Conservation (phyloP, 2,329 filamentous ascomycete genomes). For the Colletotrichum destructivum region DNA sequence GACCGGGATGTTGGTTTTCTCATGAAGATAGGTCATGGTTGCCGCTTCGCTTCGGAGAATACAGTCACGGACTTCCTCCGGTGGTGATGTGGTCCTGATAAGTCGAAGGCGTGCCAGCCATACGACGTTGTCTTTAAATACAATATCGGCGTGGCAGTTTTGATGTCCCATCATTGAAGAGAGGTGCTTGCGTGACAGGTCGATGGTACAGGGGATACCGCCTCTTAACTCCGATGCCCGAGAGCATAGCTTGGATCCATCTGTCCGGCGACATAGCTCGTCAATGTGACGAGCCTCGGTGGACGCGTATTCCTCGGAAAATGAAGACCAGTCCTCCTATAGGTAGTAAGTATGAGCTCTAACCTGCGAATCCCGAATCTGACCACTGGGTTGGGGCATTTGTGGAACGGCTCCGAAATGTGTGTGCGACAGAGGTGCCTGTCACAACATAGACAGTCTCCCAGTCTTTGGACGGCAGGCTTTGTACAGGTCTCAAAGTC, state of each 20-base stretch:
- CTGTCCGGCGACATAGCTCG: constrained; percentile 40
- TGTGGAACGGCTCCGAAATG: constrained; percentile 31
- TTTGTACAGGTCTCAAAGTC: neutral
- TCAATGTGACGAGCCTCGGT: constrained; percentile 43
- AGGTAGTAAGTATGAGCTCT: neutral
- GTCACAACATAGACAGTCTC: constrained; percentile 47
- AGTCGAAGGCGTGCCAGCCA: constrained; percentile 49
- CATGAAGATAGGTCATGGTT: constrained; percentile 47
- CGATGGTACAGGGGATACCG: constrained; percentile 43
- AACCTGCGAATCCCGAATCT: no score
- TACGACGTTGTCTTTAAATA: constrained; percentile 46
- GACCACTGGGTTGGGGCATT: constrained; percentile 37
- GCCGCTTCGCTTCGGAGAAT: constrained; percentile 48
- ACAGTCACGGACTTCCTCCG: constrained; percentile 44
- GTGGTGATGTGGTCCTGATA: constrained; percentile 43
- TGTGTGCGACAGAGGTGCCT: constrained; percentile 47
- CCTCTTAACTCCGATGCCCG: constrained; percentile 43
- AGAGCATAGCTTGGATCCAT: constrained; percentile 42
- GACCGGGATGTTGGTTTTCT: neutral
- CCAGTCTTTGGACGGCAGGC: constrained; percentile 46
- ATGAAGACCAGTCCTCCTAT: neutral
- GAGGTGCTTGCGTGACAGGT: constrained; percentile 44
- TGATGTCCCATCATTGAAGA: constrained; percentile 48
- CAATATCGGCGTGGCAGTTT: constrained; percentile 49
- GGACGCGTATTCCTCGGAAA: constrained; percentile 38